Conservation (phyloP, 75 land plant species). For the Adiantum capillusveneris region DNA sequence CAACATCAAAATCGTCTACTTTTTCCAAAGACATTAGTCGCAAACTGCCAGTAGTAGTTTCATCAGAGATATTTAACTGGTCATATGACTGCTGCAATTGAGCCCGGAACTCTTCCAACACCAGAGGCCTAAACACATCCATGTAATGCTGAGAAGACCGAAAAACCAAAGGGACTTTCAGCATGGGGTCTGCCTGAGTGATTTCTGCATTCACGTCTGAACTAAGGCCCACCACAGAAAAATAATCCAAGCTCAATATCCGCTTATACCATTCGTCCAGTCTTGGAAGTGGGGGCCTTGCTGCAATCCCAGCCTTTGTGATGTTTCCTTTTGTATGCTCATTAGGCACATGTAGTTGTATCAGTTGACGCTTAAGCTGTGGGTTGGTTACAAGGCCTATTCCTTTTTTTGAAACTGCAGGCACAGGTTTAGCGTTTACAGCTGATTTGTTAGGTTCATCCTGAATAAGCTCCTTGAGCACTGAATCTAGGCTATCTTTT, state of each 20-base stretch:
- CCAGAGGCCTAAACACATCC: conserved; percentile 78
- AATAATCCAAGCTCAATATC: conserved; percentile 69
- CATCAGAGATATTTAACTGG: conserved; percentile 51
- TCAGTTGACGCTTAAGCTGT: conserved; percentile 52
- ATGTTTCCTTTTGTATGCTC: conserved; percentile 19
- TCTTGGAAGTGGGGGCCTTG: conserved; percentile 55
- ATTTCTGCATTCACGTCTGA: conserved; percentile 30
- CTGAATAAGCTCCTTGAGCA: conserved; percentile 37
- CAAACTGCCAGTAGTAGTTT: conserved; percentile 50
- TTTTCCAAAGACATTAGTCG: conserved; percentile 70
- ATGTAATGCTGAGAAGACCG: conserved; percentile 59
- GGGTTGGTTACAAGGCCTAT: not conserved
- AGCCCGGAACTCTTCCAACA: conserved; percentile 92
- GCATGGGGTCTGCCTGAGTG: conserved; percentile 17
- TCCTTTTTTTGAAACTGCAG: not conserved
- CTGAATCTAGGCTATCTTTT: conserved; percentile 1
- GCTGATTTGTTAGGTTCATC: conserved; percentile 37
- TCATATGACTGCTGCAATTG: conserved; percentile 55
- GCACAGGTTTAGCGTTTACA: conserved; percentile 17
- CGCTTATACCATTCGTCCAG: conserved; percentile 87
- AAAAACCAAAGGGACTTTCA: conserved; percentile 66
- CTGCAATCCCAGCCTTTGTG: conserved; percentile 21
- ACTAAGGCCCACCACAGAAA: conserved; percentile 54
- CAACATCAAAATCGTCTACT: conserved; percentile 77
- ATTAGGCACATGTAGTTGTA: conserved; percentile 55